A percentile compares a stretch with the other conserved stretches of the same genome.
These are phyloP conservation scores for Epicoccum nigrum DNA, from an alignment of 2,329 filamentous ascomycete species.

Conservation along the genomic window DNA sequence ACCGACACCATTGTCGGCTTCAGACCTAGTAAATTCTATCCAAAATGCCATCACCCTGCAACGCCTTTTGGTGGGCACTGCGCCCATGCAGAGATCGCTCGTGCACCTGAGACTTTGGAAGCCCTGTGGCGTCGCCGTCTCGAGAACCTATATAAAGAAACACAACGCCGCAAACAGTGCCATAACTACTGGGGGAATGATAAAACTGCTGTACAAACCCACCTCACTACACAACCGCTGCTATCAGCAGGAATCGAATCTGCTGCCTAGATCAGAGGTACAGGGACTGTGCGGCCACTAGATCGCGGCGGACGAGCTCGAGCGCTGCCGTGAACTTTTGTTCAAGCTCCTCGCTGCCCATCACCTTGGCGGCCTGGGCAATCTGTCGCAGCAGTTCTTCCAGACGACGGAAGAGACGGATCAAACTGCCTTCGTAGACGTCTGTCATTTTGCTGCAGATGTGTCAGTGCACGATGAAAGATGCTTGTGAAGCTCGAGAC, in stretches of 20 bases:
- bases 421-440: conserved; percentile 94
- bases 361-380: conserved; percentile 93
- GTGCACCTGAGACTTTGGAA: conserved; percentile 23
- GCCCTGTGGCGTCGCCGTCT: conserved; percentile 21
- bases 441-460: conserved; percentile 93
- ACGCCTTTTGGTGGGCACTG: conserved; percentile 19
- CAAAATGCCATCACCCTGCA: conserved; percentile 25
- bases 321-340: conserved; percentile 89
- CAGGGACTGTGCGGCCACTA: conserved; percentile 91
- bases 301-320: conserved; percentile 85
- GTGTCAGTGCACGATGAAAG: conserved; percentile 4
- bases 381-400: conserved; percentile 95
- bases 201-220: conserved; percentile 20
- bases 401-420: conserved; percentile 91
- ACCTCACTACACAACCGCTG: too few relatives aligned
- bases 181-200: conserved; percentile 21
- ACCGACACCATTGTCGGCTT: conserved; percentile 23
- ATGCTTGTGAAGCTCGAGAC: conserved; percentile 46
- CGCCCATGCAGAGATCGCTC: conserved; percentile 26
- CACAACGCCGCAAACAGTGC: conserved; percentile 22
- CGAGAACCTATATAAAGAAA: conserved; percentile 19
- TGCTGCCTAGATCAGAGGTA: conserved; percentile 64
- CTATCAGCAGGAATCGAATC: not conserved
- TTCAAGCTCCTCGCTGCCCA: conserved; percentile 94
- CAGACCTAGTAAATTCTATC: conserved; percentile 43